Conservation (phyloP, 2,329 filamentous ascomycete species). For the Paracamarosporium sp. region DNA sequence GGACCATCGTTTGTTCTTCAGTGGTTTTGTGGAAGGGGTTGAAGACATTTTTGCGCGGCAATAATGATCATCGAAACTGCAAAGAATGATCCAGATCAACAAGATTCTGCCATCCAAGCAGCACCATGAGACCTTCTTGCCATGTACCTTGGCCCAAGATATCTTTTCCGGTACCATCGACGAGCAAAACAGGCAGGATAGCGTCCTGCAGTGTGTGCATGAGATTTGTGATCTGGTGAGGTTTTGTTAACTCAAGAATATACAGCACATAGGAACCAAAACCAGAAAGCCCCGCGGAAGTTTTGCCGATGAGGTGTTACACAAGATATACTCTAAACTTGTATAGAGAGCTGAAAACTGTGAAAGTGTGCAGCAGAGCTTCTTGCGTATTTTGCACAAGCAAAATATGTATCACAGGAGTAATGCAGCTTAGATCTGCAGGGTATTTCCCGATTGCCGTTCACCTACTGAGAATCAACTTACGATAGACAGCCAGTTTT, state of each 20-base stretch:
- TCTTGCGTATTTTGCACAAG: too few species aligned
- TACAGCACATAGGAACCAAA: too few species aligned
- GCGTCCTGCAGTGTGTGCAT: conserved; percentile 23
- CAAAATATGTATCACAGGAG: too few species aligned
- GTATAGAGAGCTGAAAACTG: too few species aligned
- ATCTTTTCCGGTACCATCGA: conserved; percentile 4
- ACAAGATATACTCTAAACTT: too few species aligned
- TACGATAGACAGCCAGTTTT: background rate
- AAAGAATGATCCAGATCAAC: conserved; percentile 47
- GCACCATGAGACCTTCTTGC: conserved; percentile 38
- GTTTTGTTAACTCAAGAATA: background rate
- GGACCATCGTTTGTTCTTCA: background rate
- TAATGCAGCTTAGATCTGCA: too few species aligned
- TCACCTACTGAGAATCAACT: background rate
- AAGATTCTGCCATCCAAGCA: conserved; percentile 41
- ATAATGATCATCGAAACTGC: conserved; percentile 42
- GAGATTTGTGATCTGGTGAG: conserved; percentile 7
- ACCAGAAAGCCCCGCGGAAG: too few species aligned
- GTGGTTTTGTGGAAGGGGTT: conserved; percentile 6
- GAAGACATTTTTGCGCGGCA: conserved; percentile 12
- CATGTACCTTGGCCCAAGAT: conserved; percentile 7
- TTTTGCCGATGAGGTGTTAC: too few species aligned
- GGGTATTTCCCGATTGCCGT: background rate
- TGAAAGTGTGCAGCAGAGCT: too few species aligned
- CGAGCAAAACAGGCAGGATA: conserved; percentile 26